A percentile compares a stretch with the other conserved stretches of the same genome.
These are phyloP conservation scores for Ilyonectria sp. DNA, from an alignment of 2,329 filamentous ascomycete genomes.

Conservation along the genomic window DNA sequence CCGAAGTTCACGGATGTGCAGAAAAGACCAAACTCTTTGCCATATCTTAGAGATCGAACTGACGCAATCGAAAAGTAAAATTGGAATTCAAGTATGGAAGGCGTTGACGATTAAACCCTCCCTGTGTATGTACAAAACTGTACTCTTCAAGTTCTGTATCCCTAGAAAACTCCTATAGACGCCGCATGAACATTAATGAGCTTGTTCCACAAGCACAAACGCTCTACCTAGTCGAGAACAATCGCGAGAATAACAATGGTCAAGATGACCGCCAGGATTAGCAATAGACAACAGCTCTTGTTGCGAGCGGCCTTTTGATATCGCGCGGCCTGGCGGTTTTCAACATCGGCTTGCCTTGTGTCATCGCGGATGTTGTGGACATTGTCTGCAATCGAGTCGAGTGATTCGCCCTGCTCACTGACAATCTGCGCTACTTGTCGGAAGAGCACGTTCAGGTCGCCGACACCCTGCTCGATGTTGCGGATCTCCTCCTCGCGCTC, in stretches of 20 bases:
- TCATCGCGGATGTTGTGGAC: slow-evolving; percentile 87
- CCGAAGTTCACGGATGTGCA: slow-evolving; percentile 34
- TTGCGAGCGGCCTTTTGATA: slow-evolving; percentile 97
- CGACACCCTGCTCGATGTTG: slow-evolving; percentile 96
- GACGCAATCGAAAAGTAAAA: slow-evolving; percentile 31
- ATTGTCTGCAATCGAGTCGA: slow-evolving; percentile 91
- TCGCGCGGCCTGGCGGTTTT: slow-evolving; percentile 86
- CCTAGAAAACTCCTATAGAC: slow-evolving; percentile 47
- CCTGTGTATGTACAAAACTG: slow-evolving; percentile 41
- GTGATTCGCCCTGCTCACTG: slow-evolving; percentile 89
- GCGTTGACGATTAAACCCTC: slow-evolving; percentile 34
- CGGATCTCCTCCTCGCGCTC: slow-evolving; percentile 98
- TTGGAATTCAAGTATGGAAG: slow-evolving; percentile 26
- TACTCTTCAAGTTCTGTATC: slow-evolving; percentile 42
- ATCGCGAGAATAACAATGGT: slow-evolving; percentile 92
- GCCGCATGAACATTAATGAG: slow-evolving; percentile 38
- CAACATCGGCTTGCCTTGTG: slow-evolving; percentile 87
- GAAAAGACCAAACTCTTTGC: slow-evolving; percentile 29
- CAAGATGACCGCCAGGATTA: slow-evolving; percentile 90
- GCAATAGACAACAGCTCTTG: slow-evolving; percentile 91
- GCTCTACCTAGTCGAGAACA: slow-evolving; percentile 73
- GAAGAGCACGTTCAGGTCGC: slow-evolving; percentile 96
- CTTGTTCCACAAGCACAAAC: slow-evolving; percentile 31
- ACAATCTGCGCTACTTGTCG: slow-evolving; percentile 98
- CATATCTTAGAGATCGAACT: slow-evolving; percentile 40